Conservation (phyloP, 176 grass and related monocot species). For the Oryza rufipogon region DNA sequence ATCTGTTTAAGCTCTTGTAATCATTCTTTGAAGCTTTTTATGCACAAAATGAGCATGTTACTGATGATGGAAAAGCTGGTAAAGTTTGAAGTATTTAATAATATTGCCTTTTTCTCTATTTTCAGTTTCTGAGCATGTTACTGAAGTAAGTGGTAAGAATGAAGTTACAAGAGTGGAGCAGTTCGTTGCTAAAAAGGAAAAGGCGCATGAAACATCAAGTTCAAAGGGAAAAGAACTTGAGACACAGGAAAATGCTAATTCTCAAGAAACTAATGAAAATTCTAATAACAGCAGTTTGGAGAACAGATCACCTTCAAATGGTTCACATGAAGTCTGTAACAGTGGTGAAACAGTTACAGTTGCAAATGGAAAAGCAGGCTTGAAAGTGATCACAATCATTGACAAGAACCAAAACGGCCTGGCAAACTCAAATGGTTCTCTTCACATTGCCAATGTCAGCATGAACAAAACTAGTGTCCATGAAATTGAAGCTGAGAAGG, state of each 20-base stretch:
- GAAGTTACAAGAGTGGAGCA: not conserved
- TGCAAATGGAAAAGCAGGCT: conserved; percentile 22
- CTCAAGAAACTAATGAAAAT: conserved; percentile 32
- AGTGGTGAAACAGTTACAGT: not conserved
- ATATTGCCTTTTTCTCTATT: not conserved
- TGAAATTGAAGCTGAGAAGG: conserved; percentile 37
- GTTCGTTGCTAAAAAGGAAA: conserved; percentile 10
- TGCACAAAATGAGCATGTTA: not conserved
- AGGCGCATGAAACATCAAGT: not conserved
- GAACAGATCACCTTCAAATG: conserved; percentile 47
- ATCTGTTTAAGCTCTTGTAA: not conserved
- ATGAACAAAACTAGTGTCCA: conserved; percentile 18
- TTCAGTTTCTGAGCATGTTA: conserved; percentile 47
- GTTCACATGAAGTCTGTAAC: conserved; percentile 28
- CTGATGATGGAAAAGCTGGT: not conserved
- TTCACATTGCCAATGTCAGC: conserved; percentile 20
- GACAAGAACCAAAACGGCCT: not conserved
- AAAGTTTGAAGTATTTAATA: not conserved
- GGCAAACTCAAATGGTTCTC: conserved; percentile 3
- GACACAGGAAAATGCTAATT: conserved; percentile 5
- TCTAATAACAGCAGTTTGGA: conserved; percentile 15
- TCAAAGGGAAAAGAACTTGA: conserved; percentile 21
- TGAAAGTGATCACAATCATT: conserved; percentile 30
- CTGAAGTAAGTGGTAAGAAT: conserved; percentile 24
- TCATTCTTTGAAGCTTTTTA: not conserved